Evolutionary conservation across 148 eudicot species (phyloP).

Genomic region (Selenicereus undatus): DNA sequence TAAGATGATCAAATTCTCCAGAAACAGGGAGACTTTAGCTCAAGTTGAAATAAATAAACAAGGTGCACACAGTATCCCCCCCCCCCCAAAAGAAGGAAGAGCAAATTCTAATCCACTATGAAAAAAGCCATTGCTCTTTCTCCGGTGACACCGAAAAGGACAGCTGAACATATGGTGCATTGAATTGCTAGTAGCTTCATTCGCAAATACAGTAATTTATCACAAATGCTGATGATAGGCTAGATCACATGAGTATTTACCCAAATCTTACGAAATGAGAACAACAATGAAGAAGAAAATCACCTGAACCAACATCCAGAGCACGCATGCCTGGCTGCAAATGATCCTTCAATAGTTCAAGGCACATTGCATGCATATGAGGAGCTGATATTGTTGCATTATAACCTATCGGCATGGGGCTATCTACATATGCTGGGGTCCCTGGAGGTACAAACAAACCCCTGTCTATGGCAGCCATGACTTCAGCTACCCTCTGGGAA

Average conservation of each 20-base stretch:
- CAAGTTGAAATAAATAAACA: no score
- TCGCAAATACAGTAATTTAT: neutral
- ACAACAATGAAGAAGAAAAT: neutral
- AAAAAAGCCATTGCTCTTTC: neutral
- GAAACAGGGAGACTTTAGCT: no score
- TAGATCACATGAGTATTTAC: neutral
- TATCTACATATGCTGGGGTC: constrained; percentile 67
- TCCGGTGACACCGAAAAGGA: neutral
- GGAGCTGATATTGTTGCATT: constrained; percentile 99
- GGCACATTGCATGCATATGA: constrained; percentile 97
- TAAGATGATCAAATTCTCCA: no score
- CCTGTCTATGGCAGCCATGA: constrained; percentile 85
- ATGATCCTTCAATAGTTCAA: constrained; percentile 66
- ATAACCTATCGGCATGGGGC: constrained; percentile 83
- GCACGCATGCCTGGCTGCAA: constrained; percentile 95
- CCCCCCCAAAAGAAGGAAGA: no score
- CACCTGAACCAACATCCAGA: constrained; percentile 97
- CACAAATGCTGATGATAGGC: neutral
- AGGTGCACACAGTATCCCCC: no score
- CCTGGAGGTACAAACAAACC: constrained; percentile 89
- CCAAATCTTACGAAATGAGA: neutral
- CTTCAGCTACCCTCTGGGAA: constrained; percentile 70
- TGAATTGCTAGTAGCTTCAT: no score
- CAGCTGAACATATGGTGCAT: neutral
- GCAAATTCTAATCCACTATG: neutral